These are phyloP conservation scores for Eremothecium cymbalariae DNA, from an alignment of 1,139 yeast genomes.

Conservation along the genomic window DNA sequence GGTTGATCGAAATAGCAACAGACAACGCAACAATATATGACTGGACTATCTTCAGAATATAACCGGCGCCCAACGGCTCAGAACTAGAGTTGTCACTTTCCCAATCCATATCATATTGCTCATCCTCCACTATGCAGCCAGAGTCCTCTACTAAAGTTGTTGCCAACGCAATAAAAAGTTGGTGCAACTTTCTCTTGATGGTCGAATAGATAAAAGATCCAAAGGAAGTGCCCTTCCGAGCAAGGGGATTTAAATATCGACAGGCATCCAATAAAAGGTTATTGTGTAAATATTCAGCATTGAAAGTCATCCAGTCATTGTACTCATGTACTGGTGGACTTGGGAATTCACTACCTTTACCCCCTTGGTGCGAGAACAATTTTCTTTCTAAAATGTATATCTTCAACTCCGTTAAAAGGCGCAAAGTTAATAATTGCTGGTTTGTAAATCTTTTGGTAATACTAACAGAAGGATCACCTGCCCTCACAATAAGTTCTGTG, in stretches of 20 bases:
- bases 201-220: slow-evolving; percentile 6
- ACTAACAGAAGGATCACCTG: slow-evolving; percentile 3
- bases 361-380: not conserved
- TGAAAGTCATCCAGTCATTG: slow-evolving; percentile 12
- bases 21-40: slow-evolving; percentile 3
- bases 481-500: slow-evolving; percentile 18
- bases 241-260: slow-evolving; percentile 1
- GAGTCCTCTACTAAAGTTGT: slow-evolving; percentile 5
- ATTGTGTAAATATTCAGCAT: slow-evolving; percentile 7
- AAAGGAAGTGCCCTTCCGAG: not conserved
- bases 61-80: not conserved
- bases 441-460: slow-evolving; percentile 13
- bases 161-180: slow-evolving; percentile 11
- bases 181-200: slow-evolving; percentile 16
- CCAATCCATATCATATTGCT: slow-evolving; percentile 5
- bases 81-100: not conserved
- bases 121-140: not conserved
- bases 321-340: slow-evolving; percentile 1
- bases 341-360: not conserved
- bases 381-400: slow-evolving; percentile 1
- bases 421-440: slow-evolving; percentile 19
- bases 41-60: not conserved
- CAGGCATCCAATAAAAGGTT: slow-evolving; percentile 10
- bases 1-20: slow-evolving; percentile 1
- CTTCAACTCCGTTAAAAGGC: slow-evolving; percentile 19